Conservation (phyloP, 306 rosid species). For the Quercus alba region DNA sequence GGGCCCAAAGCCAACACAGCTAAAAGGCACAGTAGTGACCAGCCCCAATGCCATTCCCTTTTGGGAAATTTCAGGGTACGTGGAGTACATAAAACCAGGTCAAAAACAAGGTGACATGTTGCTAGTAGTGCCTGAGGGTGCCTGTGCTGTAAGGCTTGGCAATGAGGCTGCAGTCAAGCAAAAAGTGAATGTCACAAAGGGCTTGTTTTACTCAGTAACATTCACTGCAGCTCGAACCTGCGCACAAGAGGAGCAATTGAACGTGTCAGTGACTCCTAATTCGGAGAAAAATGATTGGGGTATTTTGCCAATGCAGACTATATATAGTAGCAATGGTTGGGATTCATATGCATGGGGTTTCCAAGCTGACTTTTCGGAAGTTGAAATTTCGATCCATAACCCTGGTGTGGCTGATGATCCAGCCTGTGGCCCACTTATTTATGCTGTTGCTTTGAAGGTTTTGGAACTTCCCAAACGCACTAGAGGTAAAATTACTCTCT, state of each 20-base stretch:
- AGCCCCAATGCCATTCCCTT: constrained; percentile 41
- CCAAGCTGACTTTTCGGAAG: constrained; percentile 36
- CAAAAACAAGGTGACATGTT: constrained; percentile 86
- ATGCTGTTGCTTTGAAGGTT: constrained; percentile 58
- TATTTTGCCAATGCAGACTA: constrained; percentile 65
- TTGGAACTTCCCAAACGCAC: constrained; percentile 57
- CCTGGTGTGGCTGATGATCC: constrained; percentile 66
- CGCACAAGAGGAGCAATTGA: constrained; percentile 75
- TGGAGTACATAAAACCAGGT: constrained; percentile 78
- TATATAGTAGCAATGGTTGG: constrained; percentile 78
- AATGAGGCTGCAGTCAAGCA: constrained; percentile 78
- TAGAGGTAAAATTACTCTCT: constrained; percentile 27
- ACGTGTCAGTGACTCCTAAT: constrained; percentile 50
- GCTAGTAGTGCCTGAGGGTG: constrained; percentile 62
- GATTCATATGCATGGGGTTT: constrained; percentile 72
- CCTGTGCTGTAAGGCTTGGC: constrained; percentile 66
- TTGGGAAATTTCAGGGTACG: constrained; percentile 60
- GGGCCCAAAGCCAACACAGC: constrained; percentile 50
- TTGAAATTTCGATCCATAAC: constrained; percentile 53
- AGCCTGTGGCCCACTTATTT: constrained; percentile 84
- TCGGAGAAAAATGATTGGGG: constrained; percentile 53
- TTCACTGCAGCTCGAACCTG: constrained; percentile 73
- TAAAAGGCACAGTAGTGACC: constrained; percentile 54
- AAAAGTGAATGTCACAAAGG: constrained; percentile 39
- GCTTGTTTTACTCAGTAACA: constrained; percentile 52